Base-by-base conservation (phyloP, 441 rosid species). In the Bocquillonia castaneifolia region DNA sequence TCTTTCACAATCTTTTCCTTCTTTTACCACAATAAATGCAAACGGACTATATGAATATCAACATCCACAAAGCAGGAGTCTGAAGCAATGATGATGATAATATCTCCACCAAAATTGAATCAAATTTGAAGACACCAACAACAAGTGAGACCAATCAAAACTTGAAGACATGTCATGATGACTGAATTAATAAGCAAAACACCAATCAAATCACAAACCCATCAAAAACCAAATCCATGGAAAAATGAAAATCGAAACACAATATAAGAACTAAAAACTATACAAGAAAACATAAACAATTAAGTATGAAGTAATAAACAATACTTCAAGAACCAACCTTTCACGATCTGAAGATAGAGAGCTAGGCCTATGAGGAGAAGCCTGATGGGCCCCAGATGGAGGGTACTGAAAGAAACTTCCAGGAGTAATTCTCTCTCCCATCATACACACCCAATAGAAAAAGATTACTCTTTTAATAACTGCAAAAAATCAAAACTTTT, bases 401-500 rank as follows among this genome's bases (percentile, higher is more conserved):
- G 97, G 92, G 67, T 77, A 86, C 80, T 91, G 97, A 72, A 88
- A 91, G 89, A 77, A 93, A 76, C 96, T 89, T 64, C 97, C 95
- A 0, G 93, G 85, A 60, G 80, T 83, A 75, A 93, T 89, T 84
- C 96, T 89, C 69, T 91, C 97, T 56, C 87, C 97, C 95, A 93
- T 90, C 80, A 80, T 82, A 65, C 57, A 66, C 55, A 51, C 59
- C 51, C 69, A 57, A 50, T 8, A 29, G 58, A 60, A 15, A 56
- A 18, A 32, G 37, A 67, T 53, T 22, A 37, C 44, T 32, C n/a
- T 40, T 40, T 37, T 32, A 51, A 55, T 2, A 36, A 31, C 74
- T 55, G 74, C 15, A 66, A 28, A n/a, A 47, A 23, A 50, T 50
- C 54, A 47, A 25, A 18, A 44, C n/a, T n/a, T 1, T 22, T 0